Base-by-base conservation (phyloP, 192 early-diverging fungal genomes). In the Backusella sp. region DNA sequence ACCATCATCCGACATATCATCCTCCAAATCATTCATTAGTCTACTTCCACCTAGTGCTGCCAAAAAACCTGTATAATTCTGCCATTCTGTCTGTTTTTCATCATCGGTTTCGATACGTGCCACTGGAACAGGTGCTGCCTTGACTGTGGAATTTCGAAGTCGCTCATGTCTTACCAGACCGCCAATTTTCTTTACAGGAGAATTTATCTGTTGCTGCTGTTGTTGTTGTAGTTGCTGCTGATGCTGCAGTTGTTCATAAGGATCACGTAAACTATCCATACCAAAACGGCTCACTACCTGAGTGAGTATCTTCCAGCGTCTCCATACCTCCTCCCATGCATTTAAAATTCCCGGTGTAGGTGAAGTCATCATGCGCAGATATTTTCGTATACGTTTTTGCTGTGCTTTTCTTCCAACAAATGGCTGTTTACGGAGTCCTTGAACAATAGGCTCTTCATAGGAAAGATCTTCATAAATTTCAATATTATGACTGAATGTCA, bases 261-360 rank as follows among this genome's bases (percentile, higher is more conserved):
- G 42, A 30, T 71, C 70, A 30, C 70, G n/a, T 12, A 71, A 30
- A 30, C 39, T 46, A 32, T 71, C 70, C 44, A 49, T 71, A 17
- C 44, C 44, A 17, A 49, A 49, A 19, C 39, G 39, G 30, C 42
- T 71, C 8, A 71, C 70, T 17, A 71, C 44, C 26, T 44, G 70
- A 15, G 80, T 91, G 26, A 94, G 80, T 1, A 75, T 79, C 73
- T 88, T 88, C 94, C 94, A 96, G 9, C 90, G 82, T 70, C 85
- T 84, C 74, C 89, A 96, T 1, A 92, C 84, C 75, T 96, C 94
- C 73, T 94, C 92, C 91, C 92, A 95, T 3, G 93, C 93, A 1
- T 85, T 88, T 70, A 94, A 77, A 73, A 89, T 93, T 32, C 93
- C 94, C n/a, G 88, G 82, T 1, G 92, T 92, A 6, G 90, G 89